Conservation (phyloP, 495 filamentous ascomycete genomes). For the Talaromyces wortmannii region DNA sequence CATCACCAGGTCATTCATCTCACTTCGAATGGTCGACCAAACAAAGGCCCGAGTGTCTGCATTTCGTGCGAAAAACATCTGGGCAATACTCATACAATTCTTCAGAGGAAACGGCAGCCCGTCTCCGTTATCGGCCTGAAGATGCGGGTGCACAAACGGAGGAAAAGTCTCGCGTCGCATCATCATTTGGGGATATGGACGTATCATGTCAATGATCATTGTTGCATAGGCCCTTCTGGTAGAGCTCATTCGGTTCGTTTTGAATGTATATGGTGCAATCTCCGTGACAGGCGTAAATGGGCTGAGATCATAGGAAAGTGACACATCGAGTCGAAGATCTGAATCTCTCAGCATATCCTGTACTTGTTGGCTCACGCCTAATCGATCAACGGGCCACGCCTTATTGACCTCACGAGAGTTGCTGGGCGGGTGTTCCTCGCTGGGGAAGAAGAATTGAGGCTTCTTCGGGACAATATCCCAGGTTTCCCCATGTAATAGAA, state of each 20-base stretch:
- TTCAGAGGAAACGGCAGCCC: conserved; percentile 1
- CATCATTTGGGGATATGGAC: conserved; percentile 3
- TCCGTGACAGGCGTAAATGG: background rate
- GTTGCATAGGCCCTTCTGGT: background rate
- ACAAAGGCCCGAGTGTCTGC: conserved; percentile 1
- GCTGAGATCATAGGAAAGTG: background rate
- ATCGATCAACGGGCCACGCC: too few relatives aligned
- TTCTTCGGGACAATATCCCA: too few relatives aligned
- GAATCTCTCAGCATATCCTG: too few relatives aligned
- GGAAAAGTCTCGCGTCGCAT: conserved; percentile 5
- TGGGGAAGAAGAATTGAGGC: too few relatives aligned
- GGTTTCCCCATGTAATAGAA: too few relatives aligned
- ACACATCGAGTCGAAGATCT: background rate
- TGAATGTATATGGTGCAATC: background rate
- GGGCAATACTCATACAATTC: conserved; percentile 4
- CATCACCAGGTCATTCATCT: background rate
- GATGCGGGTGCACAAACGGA: conserved; percentile 1
- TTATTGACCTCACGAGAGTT: too few relatives aligned
- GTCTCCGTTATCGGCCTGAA: background rate
- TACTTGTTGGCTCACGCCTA: too few relatives aligned
- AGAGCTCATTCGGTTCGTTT: background rate
- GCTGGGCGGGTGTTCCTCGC: too few relatives aligned
- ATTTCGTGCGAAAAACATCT: background rate
- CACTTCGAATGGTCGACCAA: conserved; percentile 1
- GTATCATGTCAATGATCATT: conserved; percentile 4